Base-by-base conservation (phyloP, 2,329 filamentous ascomycete genomes). In the Exophiala sideris region DNA sequence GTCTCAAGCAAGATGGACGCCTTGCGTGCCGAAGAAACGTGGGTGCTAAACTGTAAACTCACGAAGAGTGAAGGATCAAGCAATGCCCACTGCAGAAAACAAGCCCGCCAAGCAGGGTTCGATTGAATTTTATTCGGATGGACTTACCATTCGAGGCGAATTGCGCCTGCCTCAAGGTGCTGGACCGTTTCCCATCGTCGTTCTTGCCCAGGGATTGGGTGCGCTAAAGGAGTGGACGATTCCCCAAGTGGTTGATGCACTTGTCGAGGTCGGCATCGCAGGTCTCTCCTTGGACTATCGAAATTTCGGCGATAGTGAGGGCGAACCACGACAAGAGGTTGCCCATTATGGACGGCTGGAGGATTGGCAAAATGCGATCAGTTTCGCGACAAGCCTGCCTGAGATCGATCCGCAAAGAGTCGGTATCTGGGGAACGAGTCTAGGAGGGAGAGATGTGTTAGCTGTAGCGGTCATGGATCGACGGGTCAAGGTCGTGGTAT, bases 291-390 rank as follows among this genome's bases (percentile, higher is more conserved):
- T 57, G 42, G 59, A 64, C 40, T 63, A 62, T 48, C 59, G 61
- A 11, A 62, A 62, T 46, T 63, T 54, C 44, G 61, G 63, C 5
- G 59, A 61, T 20, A 63, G 62, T 45, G 70, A 73, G 33, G 67
- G 67, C 3, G 32, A 54, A 18, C 62, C 62, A 18, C 54, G 61
- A 3, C 54, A 60, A 9, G 61, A 66, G 34, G 68, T 74, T 52
- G 54, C 60, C 48, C 49, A 67, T 58, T 24, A 63, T 60, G 56
- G 68, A 65, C 36, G 74, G 54, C 57, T 60, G 20, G 65, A 61
- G 44, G 71, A 75, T 57, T 65, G 66, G 38, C 65, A 62, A 5
- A 69, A 73, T 57, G 71, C 71, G 5, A 71, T 74, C 40, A 72
- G 70, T 11, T 74, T 67, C 58, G 66, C 67, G 5, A 66, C 68